Percentiles rank a stretch among this genome's conserved stretches.
These are phyloP conservation scores for Venturia aucupariae DNA, from an alignment of 2,329 filamentous ascomycete genomes.

Conservation along the genomic window DNA sequence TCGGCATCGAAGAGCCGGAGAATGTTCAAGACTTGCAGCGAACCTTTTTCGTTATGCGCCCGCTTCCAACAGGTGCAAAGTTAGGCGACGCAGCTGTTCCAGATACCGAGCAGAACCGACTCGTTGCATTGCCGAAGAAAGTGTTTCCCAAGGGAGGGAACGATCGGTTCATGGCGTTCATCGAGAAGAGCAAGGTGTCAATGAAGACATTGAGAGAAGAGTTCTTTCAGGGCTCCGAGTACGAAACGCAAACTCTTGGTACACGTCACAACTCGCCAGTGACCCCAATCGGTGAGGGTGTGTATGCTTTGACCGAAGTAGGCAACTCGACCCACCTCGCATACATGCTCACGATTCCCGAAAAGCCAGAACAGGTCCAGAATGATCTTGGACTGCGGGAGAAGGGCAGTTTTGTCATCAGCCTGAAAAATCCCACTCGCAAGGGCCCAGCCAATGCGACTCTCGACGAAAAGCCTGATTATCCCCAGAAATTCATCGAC, in stretches of 20 bases:
- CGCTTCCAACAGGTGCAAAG: constrained; percentile 59
- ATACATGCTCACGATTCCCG: constrained; percentile 69
- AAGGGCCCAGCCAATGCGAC: constrained; percentile 54
- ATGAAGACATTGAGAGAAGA: constrained; percentile 63
- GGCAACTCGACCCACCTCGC: constrained; percentile 65
- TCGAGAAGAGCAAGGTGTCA: constrained; percentile 61
- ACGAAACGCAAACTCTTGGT: constrained; percentile 67
- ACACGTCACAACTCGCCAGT: constrained; percentile 59
- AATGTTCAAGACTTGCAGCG: constrained; percentile 64
- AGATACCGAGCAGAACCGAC: constrained; percentile 53
- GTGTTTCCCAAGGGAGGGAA: constrained; percentile 56
- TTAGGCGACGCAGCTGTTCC: constrained; percentile 51
- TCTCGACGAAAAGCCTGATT: constrained; percentile 58
- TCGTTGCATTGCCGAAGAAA: constrained; percentile 79
- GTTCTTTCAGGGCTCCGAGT: constrained; percentile 58
- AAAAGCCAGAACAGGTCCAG: constrained; percentile 61
- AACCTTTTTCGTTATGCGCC: constrained; percentile 70
- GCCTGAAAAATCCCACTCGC: constrained; percentile 68
- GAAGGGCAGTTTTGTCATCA: constrained; percentile 69
- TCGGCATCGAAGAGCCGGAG: constrained; percentile 61
- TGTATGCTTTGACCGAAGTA: constrained; percentile 71
- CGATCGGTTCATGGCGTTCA: constrained; percentile 72
- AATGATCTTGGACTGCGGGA: constrained; percentile 61
- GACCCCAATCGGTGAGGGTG: constrained; percentile 70
- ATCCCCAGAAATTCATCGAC: constrained; percentile 57